A percentile compares a stretch with the other conserved stretches of the same genome.
Conservation (phyloP, 1,284 basidiomycete species). For the Coniferiporia weirii region DNA sequence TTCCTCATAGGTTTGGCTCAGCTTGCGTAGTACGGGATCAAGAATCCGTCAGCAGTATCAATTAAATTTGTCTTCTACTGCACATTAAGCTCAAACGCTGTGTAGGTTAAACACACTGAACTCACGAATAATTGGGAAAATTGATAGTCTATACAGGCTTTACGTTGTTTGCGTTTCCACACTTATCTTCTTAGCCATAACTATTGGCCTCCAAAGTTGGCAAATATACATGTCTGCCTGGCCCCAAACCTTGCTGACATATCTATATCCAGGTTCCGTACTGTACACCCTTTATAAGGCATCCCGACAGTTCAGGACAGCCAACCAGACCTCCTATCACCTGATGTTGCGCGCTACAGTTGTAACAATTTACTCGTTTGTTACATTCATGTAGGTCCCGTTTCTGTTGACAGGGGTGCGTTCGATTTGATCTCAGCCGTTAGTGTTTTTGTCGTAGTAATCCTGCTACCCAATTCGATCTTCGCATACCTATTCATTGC, state of each 20-base stretch:
- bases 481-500: slow-evolving; percentile 14
- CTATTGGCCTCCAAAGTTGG: slow-evolving; percentile 12
- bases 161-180: slow-evolving; percentile 12
- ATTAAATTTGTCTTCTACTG: slow-evolving; percentile 17
- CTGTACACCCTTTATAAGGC: slow-evolving; percentile 7
- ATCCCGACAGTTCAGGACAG: slow-evolving; percentile 5
- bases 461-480: slow-evolving; percentile 2
- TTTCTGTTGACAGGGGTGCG: not conserved
- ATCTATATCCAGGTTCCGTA: not conserved
- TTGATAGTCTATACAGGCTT: not conserved
- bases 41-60: slow-evolving; percentile 8
- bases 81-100: slow-evolving; percentile 12
- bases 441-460: slow-evolving; percentile 9
- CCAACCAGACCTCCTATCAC: slow-evolving; percentile 8
- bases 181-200: slow-evolving; percentile 4
- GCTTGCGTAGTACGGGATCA: slow-evolving; percentile 6
- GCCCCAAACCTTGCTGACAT: not conserved
- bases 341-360: slow-evolving; percentile 10
- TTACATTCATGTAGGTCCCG: slow-evolving; percentile 13
- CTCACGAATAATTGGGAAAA: not conserved
- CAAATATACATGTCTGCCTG: not conserved
- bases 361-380: slow-evolving; percentile 8
- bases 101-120: slow-evolving; percentile 2
- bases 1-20: not conserved
- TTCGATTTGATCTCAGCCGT: not conserved